These are phyloP conservation scores for Exserohilum rostratum DNA, from an alignment of 2,329 filamentous ascomycete species.

Conservation along the genomic window DNA sequence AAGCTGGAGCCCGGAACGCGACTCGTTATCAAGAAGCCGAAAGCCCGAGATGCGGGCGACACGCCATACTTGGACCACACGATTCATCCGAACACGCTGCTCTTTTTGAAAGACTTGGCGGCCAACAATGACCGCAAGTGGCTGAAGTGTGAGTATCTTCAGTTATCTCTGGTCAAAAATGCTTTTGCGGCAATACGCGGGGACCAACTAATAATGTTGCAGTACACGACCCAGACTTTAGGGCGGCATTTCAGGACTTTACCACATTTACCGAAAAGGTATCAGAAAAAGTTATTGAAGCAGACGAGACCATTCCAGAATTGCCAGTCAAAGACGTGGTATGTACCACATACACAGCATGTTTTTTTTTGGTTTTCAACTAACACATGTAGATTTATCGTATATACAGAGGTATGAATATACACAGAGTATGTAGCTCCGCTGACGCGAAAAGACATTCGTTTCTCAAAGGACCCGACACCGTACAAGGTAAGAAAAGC, in stretches of 20 bases:
- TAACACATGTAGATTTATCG: conserved; percentile 67
- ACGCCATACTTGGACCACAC: conserved; percentile 62
- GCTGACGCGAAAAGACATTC: conserved; percentile 62
- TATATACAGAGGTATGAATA: conserved; percentile 68
- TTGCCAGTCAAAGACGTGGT: conserved; percentile 83
- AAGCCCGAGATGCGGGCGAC: conserved; percentile 65
- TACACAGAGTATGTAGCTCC: neutral
- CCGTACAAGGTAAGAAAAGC: conserved; percentile 76
- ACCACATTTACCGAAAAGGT: conserved; percentile 76
- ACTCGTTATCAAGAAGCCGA: conserved; percentile 67
- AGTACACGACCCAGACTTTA: conserved; percentile 83
- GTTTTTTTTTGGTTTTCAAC: neutral
- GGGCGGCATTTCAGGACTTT: conserved; percentile 80
- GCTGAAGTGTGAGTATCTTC: conserved; percentile 62
- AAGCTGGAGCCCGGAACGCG: conserved; percentile 65
- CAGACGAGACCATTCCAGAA: conserved; percentile 84
- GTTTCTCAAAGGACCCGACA: conserved; percentile 82
- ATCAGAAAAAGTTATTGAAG: conserved; percentile 71
- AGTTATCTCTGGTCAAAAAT: too few species aligned
- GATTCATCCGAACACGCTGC: conserved; percentile 68
- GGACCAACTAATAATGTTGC: conserved; percentile 18
- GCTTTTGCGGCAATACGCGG: neutral
- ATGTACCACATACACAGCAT: conserved; percentile 27
- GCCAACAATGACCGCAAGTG: conserved; percentile 67
- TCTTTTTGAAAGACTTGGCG: conserved; percentile 65